Conservation (phyloP, 1,284 basidiomycete species). For the Tylopilus sp. region DNA sequence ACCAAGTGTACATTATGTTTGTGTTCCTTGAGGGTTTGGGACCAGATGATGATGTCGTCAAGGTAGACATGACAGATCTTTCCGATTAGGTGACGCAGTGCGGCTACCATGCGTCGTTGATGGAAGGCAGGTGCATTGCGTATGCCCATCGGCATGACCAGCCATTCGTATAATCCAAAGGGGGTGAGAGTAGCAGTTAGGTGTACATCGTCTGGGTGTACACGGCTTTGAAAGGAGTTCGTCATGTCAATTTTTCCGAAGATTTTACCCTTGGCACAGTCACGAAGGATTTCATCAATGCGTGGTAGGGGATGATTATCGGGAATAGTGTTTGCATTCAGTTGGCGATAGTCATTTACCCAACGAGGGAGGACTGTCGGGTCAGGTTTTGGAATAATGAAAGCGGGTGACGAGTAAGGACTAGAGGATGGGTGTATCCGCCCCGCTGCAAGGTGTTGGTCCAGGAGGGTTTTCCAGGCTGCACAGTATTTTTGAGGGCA, state of each 20-base stretch:
- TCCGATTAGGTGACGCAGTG: conserved; percentile 14
- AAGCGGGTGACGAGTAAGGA: no score
- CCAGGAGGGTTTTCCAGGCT: no score
- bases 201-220: conserved; percentile 33
- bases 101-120: conserved; percentile 15
- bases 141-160: conserved; percentile 30
- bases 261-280: conserved; percentile 14
- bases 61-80: conserved; percentile 33
- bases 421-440: no score
- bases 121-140: conserved; percentile 23
- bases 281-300: not conserved
- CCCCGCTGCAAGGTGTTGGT: no score
- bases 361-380: not conserved
- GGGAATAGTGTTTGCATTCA: not conserved
- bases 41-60: conserved; percentile 40
- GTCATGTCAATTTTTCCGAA: conserved; percentile 37
- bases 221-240: no score
- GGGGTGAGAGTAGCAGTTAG: conserved; percentile 33
- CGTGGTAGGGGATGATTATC: not conserved
- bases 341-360: not conserved
- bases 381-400: no score
- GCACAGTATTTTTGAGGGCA: not conserved
- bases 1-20: conserved; percentile 8
- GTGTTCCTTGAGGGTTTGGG: conserved; percentile 31
- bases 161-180: conserved; percentile 27